These are phyloP conservation scores for Coniosporium tulheliwenetii DNA, from an alignment of 2,329 filamentous ascomycete species.

Conservation along the genomic window DNA sequence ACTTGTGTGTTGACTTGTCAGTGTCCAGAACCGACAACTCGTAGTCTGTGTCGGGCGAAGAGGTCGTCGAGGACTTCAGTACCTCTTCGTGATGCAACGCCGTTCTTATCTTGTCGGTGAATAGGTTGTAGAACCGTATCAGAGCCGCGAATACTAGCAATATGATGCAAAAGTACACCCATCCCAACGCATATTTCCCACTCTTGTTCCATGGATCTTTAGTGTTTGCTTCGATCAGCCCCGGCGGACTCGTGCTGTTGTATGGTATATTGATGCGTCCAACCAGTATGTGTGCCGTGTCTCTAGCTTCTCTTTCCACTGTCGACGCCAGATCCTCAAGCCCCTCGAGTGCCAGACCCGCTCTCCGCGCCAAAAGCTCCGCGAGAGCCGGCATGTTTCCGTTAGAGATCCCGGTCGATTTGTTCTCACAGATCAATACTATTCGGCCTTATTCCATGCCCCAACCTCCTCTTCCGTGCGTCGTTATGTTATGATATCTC, in stretches of 20 bases:
- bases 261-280: constrained; percentile 39
- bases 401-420: no score
- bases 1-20: constrained; percentile 50
- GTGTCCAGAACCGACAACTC: constrained; percentile 44
- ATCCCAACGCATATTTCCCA: constrained; percentile 73
- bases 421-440: no score
- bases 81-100: constrained; percentile 76
- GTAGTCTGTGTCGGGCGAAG: constrained; percentile 42
- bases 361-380: constrained; percentile 11
- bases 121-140: constrained; percentile 70
- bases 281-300: constrained; percentile 6
- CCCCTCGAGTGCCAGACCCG: constrained; percentile 9
- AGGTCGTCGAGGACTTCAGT: constrained; percentile 45
- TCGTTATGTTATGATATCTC: no score
- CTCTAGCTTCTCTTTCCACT: constrained; percentile 3
- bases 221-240: constrained; percentile 38
- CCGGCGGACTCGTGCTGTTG: constrained; percentile 38
- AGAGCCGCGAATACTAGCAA: constrained; percentile 51
- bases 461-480: no score
- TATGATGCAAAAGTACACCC: constrained; percentile 74
- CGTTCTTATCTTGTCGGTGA: constrained; percentile 85
- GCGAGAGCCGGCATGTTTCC: constrained; percentile 12
- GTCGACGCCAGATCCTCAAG: constrained; percentile 3
- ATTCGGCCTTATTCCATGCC: no score
- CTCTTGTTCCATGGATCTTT: constrained; percentile 66